These are phyloP conservation scores for Pleurotus cornucopiae DNA, from an alignment of 768 basidiomycete genomes.

Conservation along the genomic window DNA sequence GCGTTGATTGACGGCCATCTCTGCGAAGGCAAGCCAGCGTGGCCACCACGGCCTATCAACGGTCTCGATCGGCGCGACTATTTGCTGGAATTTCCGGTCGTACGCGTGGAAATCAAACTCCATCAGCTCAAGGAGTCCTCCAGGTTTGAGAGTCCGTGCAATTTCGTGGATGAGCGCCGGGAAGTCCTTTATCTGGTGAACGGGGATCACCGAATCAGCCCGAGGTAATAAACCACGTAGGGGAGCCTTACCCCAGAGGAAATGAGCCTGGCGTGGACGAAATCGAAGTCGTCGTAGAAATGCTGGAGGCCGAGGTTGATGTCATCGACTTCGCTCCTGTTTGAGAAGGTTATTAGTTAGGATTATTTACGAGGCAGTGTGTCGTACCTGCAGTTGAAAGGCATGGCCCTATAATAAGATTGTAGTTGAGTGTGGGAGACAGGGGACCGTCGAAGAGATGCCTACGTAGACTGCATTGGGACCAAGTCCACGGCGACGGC, in stretches of 20 bases:
- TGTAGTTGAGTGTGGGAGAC: not conserved
- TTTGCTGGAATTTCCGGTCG: constrained; percentile 40
- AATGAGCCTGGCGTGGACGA: constrained; percentile 69
- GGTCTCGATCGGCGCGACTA: constrained; percentile 37
- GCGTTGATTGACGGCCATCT: constrained; percentile 45
- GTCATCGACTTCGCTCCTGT: constrained; percentile 79
- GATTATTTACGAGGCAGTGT: not conserved
- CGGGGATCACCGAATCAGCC: constrained; percentile 5
- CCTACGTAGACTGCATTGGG: constrained; percentile 73
- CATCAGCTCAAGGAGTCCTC: constrained; percentile 59
- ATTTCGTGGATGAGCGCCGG: constrained; percentile 61
- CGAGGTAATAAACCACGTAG: constrained; percentile 9
- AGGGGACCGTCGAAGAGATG: constrained; percentile 11
- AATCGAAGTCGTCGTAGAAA: constrained; percentile 74
- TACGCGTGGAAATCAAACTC: constrained; percentile 73
- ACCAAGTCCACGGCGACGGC: constrained; percentile 77
- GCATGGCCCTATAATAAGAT: constrained; percentile 47
- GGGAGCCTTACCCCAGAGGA: constrained; percentile 61
- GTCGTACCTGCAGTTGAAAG: constrained; percentile 61
- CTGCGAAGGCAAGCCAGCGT: constrained; percentile 57
- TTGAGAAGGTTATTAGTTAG: constrained; percentile 1
- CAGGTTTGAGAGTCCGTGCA: constrained; percentile 60
- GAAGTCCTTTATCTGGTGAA: constrained; percentile 64
- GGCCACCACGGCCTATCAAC: constrained; percentile 54
- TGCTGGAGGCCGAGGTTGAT: constrained; percentile 83